Evolutionary conservation across 208 protist species (phyloP), one percentile per base, ranked within the genome.

Genomic region (Crithidia bombi): DNA sequence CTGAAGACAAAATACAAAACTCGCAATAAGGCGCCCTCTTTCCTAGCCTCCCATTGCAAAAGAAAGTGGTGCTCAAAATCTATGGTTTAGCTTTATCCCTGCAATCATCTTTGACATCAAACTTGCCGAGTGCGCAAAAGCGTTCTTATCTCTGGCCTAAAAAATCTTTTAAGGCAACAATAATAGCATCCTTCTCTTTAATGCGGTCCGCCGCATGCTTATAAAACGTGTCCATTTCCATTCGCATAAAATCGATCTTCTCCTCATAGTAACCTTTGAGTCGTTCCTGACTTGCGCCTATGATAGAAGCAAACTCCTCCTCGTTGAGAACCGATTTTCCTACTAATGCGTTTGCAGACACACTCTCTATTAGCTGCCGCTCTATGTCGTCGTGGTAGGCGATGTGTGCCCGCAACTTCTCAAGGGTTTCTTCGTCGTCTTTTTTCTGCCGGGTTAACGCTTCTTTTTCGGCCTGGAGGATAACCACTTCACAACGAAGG

Each of bases 111-210:
- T n/a, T n/a, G n/a, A n/a, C n/a, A n/a, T n/a, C n/a, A n/a, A 19
- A n/a, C n/a, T n/a, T n/a, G n/a, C 12, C 36, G 36, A 15, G 36
- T 15, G 36, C 21, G 41, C 14, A 47, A 39, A 5, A 7, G 7
- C 4, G 17, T n/a, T 43, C 21, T 38, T 35, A 41, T 36, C 6
- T 23, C 1, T 39, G 32, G 15, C 33, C 25, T 43, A 65, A 32
- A 26, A 54, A 28, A 6, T 43, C 23, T 49, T 76, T 76, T 9
- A 76, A 46, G 0, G 71, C 55, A 10, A 25, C 44, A 30, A 76
- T 76, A 6, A 76, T 61, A 1, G n/a, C 23, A 41, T 76, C 64
- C 33, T 76, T 76, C 26, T 76, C 71, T 14, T 57, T 52, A 4
- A 76, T 51, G 10, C 71, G 46, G 4, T 54, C 62, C 2, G 63